Percentiles rank a stretch among this genome's conserved stretches.
Evolutionary conservation across 176 grass and related monocot species (phyloP).

Genomic region (Thalia dealbata): DNA sequence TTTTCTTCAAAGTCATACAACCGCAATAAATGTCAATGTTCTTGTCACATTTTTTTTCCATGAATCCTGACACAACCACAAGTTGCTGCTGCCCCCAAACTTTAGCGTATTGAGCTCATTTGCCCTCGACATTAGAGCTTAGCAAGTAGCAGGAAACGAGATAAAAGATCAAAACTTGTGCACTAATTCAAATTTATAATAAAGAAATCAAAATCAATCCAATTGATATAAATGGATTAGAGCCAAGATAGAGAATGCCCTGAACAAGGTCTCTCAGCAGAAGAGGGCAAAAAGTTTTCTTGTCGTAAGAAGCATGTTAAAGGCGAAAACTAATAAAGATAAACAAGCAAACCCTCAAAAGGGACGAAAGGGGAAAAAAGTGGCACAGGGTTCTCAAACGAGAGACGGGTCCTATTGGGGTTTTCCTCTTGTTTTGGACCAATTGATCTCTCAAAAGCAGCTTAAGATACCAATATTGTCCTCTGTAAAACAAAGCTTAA

Average conservation of each 20-base stretch:
- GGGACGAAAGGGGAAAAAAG: slow-evolving; percentile 63
- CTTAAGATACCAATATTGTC: slow-evolving; percentile 51
- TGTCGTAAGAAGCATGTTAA: slow-evolving; percentile 45
- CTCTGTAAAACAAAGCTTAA: slow-evolving; percentile 33
- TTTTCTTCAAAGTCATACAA: slow-evolving; percentile 4
- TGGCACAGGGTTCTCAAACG: slow-evolving; percentile 26
- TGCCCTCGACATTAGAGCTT: not conserved
- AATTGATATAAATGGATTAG: not conserved
- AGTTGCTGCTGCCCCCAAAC: not conserved
- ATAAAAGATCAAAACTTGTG: slow-evolving; percentile 1
- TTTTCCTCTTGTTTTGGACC: slow-evolving; percentile 46
- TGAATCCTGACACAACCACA: slow-evolving; percentile 17
- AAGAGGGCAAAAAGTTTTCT: slow-evolving; percentile 41
- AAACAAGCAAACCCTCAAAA: slow-evolving; percentile 57
- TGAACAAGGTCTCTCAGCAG: slow-evolving; percentile 32
- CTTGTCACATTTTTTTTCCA: not conserved
- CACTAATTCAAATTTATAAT: slow-evolving; percentile 2
- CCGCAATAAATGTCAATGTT: slow-evolving; percentile 14
- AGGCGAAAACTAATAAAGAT: slow-evolving; percentile 38
- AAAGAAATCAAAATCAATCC: not conserved
- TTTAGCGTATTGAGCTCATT: not conserved
- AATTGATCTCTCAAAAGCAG: slow-evolving; percentile 53
- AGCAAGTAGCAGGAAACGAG: not conserved
- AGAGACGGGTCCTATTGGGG: slow-evolving; percentile 45
- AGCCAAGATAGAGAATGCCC: slow-evolving; percentile 1